phyloP scores from a whole-genome alignment of 202 grass and related monocot species.

The Bolboschoenoplectus hybrid region DNA sequence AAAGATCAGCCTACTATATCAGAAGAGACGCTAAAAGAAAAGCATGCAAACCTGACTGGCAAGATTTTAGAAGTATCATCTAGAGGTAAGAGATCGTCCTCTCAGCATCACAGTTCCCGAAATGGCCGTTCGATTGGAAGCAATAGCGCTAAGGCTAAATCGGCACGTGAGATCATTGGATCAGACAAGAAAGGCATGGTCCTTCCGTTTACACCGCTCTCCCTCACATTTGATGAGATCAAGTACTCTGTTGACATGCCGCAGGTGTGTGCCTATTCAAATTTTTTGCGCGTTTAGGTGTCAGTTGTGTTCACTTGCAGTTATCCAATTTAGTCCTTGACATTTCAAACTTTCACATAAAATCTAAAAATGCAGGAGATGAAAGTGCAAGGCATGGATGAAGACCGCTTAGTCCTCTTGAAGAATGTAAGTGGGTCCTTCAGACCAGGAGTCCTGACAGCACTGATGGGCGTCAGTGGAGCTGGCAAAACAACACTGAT shows the following conservation, averaged over 20 bases:
- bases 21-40: constrained; percentile 28
- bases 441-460: constrained; percentile 40
- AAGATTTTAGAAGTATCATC: background rate
- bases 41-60: background rate
- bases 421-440: constrained; percentile 45
- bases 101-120: background rate
- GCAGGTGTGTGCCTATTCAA: background rate
- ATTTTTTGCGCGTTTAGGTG: too few relatives aligned
- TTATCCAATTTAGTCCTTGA: too few relatives aligned
- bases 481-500: constrained; percentile 49
- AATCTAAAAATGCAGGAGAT: constrained; percentile 37
- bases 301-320: too few relatives aligned
- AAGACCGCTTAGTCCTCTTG: constrained; percentile 35
- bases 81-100: background rate
- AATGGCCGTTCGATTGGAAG: background rate
- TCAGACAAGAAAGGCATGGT: constrained; percentile 38
- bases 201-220: constrained; percentile 42
- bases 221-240: constrained; percentile 42
- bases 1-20: constrained; percentile 64
- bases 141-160: background rate
- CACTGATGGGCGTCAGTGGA: constrained; percentile 48
- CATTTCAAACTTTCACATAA: background rate
- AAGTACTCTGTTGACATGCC: constrained; percentile 49
- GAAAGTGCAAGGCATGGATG: constrained; percentile 39
- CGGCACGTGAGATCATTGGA: background rate